A percentile compares a stretch with the other conserved stretches of the same genome.
Conservation (phyloP, 352 stramenopile genomes). For the Thalassiosira sp. region DNA sequence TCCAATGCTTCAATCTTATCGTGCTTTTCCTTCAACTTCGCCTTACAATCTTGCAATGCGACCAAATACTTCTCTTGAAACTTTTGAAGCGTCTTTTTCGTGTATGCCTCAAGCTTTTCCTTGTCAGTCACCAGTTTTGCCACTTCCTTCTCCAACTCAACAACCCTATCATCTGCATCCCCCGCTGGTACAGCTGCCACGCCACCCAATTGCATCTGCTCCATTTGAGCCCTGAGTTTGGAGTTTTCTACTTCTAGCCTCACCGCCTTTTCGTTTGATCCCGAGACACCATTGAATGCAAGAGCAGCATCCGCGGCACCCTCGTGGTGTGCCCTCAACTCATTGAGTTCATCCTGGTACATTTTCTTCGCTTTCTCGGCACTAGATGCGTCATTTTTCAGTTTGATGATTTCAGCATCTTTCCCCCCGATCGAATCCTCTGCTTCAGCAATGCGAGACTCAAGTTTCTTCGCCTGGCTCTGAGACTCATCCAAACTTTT, state of each 20-base stretch:
- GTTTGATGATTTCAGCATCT: conserved; percentile 60
- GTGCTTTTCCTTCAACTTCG: conserved; percentile 83
- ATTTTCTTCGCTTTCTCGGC: conserved; percentile 77
- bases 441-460: conserved; percentile 51
- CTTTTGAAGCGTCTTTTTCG: conserved; percentile 79
- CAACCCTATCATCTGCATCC: conserved; percentile 16
- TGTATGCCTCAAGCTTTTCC: conserved; percentile 82
- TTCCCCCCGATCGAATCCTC: conserved; percentile 49
- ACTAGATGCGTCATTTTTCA: conserved; percentile 63
- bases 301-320: conserved; percentile 31
- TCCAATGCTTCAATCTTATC: conserved; percentile 82
- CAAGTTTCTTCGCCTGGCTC: conserved; percentile 52
- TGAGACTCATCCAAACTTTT: conserved; percentile 67
- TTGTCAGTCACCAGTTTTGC: conserved; percentile 78
- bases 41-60: conserved; percentile 81
- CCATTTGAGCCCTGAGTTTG: conserved; percentile 66
- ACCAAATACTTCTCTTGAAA: conserved; percentile 85
- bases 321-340: conserved; percentile 70
- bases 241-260: conserved; percentile 78
- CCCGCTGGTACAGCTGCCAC: conserved; percentile 14
- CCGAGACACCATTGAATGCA: conserved; percentile 17
- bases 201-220: conserved; percentile 38
- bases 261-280: conserved; percentile 65
- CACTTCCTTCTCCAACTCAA: conserved; percentile 54
- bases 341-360: conserved; percentile 75